Evolutionary conservation across 2,329 filamentous ascomycete genomes (phyloP), one percentile per base, ranked within the genome.

Genomic region (Xylaria arbuscula): DNA sequence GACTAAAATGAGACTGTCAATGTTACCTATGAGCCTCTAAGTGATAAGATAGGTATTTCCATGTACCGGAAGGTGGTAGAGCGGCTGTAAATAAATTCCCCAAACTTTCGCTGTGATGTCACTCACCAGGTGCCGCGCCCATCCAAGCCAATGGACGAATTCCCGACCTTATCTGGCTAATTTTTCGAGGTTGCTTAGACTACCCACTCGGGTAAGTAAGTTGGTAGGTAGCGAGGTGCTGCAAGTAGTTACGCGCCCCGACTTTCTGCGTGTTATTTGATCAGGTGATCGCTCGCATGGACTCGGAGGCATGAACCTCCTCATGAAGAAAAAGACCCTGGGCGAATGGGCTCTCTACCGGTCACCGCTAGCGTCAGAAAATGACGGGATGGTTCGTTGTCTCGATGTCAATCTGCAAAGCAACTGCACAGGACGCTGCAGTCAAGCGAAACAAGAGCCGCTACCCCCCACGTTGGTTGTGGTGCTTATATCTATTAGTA

Each of bases 401-500:
- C 19, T 59, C 59, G 24, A 34, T 63, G 59, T 64, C 53, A 58
- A 67, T 36, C 64, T 67, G 64, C 64, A 63, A 61, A 55, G 66
- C 34, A 64, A 56, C 55, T 36, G 55, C 55, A 60, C 48, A 56
- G 50, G 45, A 56, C 54, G 22, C 34, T 56, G 58, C 57, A 56
- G 50, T 56, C 42, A 64, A 67, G 53, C 65, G 60, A 56, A 60
- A 45, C 47, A 67, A 64, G 61, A 64, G 65, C 60, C 60, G 55
- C 65, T 17, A 22, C 60, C 66, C 66, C 61, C 60, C 61, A 60
- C 55, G 56, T 68, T 67, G 55, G 17, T 47, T 7, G 34, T 17
- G 28, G 32, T 60, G 48, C 38, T 40, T 28, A 22, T 38, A 24
- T 54, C n/a, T 60, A 5, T 17, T 11, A n/a, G 19, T 28, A 15